These are phyloP conservation scores for Mycena rosella DNA, from an alignment of 768 basidiomycete genomes.

Conservation along the genomic window DNA sequence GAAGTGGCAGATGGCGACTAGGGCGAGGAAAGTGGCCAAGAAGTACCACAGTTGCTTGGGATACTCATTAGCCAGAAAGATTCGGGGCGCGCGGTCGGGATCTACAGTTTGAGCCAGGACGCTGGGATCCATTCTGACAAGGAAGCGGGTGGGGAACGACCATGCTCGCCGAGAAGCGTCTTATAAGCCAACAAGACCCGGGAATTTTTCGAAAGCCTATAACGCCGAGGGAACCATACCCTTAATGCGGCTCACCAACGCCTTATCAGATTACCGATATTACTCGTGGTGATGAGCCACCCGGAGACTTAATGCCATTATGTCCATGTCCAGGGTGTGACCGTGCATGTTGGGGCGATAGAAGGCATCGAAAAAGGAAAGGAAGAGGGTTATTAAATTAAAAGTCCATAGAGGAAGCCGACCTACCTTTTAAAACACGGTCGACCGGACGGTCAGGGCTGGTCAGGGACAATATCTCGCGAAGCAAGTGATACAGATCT, in stretches of 20 bases:
- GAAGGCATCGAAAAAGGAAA: neutral
- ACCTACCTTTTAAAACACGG: too few species aligned
- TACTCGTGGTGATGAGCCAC: neutral
- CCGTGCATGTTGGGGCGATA: neutral
- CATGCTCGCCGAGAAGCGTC: conserved; percentile 10
- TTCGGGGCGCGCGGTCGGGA: conserved; percentile 34
- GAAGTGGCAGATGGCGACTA: conserved; percentile 43
- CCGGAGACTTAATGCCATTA: neutral
- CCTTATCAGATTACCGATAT: conserved; percentile 23
- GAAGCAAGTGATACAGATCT: neutral
- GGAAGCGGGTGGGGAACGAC: neutral
- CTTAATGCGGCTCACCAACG: conserved; percentile 1
- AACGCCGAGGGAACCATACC: neutral
- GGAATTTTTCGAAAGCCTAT: neutral
- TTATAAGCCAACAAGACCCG: conserved; percentile 7
- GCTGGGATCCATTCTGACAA: neutral
- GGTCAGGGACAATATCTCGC: too few species aligned
- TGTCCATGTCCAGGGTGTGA: neutral
- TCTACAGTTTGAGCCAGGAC: conserved; percentile 13
- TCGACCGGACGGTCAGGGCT: too few species aligned
- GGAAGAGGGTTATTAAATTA: too few species aligned
- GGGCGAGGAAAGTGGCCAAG: conserved; percentile 47
- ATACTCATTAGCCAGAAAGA: conserved; percentile 37
- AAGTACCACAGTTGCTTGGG: conserved; percentile 52
- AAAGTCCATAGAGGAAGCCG: too few species aligned